A percentile compares a stretch with the other conserved stretches of the same genome.
These are phyloP conservation scores for Centella asiatica DNA, from an alignment of 129 eudicot genomes.

Conservation along the genomic window DNA sequence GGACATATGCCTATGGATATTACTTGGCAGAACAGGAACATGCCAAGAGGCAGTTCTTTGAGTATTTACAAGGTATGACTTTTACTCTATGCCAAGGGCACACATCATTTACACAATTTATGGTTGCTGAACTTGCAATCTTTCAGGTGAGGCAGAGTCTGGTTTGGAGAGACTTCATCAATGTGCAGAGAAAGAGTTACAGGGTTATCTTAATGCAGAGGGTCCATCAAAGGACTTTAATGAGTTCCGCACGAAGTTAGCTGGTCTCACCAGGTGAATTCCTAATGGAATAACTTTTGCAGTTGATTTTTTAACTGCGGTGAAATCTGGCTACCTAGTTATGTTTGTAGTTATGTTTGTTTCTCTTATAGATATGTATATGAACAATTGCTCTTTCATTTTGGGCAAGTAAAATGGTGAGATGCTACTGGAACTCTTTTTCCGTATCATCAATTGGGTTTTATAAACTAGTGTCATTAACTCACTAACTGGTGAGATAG, in stretches of 20 bases:
- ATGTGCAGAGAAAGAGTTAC: slow-evolving; percentile 94
- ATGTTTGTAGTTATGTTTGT: not conserved
- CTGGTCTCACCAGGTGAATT: slow-evolving; percentile 79
- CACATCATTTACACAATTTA: not conserved
- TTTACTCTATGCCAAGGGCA: slow-evolving; percentile 7
- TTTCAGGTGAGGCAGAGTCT: slow-evolving; percentile 93
- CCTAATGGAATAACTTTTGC: not conserved
- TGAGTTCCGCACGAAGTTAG: slow-evolving; percentile 89
- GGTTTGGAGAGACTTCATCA: slow-evolving; percentile 95
- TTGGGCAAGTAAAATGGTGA: not conserved
- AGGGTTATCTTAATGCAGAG: slow-evolving; percentile 50
- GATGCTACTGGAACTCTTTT: too few species aligned
- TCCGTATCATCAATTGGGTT: too few species aligned
- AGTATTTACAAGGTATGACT: slow-evolving; percentile 82
- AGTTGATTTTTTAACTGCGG: not conserved
- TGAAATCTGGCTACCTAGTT: not conserved
- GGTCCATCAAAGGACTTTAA: slow-evolving; percentile 77
- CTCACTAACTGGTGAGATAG: too few species aligned
- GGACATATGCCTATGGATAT: slow-evolving; percentile 98
- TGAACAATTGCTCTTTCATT: not conserved
- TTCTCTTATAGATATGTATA: too few species aligned
- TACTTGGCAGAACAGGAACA: slow-evolving; percentile 80
- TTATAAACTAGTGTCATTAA: too few species aligned
- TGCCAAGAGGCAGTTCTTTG: slow-evolving; percentile 91
- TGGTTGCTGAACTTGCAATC: not conserved